A percentile compares a stretch with the other conserved stretches of the same genome.
phyloP scores from a whole-genome alignment of 345 rosid species.

The Populus davidiana region DNA sequence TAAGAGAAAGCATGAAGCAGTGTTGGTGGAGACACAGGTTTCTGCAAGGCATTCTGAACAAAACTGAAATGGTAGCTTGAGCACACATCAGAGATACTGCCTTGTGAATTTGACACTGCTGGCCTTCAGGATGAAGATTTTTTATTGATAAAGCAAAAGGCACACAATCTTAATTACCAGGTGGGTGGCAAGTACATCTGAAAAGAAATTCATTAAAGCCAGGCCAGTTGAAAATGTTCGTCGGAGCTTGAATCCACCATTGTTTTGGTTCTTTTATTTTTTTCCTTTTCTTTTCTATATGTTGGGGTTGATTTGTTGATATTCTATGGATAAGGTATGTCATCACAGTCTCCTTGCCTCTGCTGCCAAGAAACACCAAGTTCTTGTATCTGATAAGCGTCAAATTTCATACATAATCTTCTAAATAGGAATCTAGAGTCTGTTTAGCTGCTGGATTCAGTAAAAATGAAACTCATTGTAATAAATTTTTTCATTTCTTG shows the following conservation, averaged over 20 bases:
- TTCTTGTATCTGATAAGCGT: constrained; percentile 33
- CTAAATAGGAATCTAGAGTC: constrained; percentile 29
- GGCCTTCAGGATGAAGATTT: constrained; percentile 12
- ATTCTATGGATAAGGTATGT: constrained; percentile 16
- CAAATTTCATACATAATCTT: constrained; percentile 36
- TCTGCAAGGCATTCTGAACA: constrained; percentile 48
- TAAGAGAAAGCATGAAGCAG: constrained; percentile 74
- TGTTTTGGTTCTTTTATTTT: not conserved
- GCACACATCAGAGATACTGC: constrained; percentile 4
- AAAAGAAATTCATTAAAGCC: constrained; percentile 17
- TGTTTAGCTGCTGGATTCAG: constrained; percentile 20
- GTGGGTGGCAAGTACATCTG: constrained; percentile 18
- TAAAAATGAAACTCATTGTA: constrained; percentile 18
- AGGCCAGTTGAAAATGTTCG: constrained; percentile 15
- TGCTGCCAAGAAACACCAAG: constrained; percentile 15
- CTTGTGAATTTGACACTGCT: constrained; percentile 20
- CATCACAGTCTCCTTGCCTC: constrained; percentile 17
- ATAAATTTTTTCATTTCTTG: constrained; percentile 13
- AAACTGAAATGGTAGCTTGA: constrained; percentile 24
- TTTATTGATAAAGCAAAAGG: constrained; percentile 1
- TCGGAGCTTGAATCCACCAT: constrained; percentile 20
- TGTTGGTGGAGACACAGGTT: constrained; percentile 41
- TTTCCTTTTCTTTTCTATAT: constrained; percentile 3
- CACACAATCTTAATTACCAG: constrained; percentile 12
- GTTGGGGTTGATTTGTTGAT: constrained; percentile 35